A percentile compares a stretch with the other conserved stretches of the same genome.
phyloP scores from a whole-genome alignment of 345 rosid species.

The Firmiana major region DNA sequence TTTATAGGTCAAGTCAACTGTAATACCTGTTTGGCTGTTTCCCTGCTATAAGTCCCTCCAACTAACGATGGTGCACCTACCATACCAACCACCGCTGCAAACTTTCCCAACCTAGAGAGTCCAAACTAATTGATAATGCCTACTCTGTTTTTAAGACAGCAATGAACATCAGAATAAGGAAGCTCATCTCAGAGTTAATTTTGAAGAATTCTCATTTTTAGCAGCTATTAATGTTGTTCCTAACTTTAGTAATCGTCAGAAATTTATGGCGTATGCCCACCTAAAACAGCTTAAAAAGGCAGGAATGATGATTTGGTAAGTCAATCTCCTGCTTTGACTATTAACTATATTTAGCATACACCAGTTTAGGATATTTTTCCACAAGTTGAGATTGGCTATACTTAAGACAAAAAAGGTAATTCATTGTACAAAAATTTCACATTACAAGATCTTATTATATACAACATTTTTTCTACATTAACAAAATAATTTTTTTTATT shows the following conservation, averaged over 20 bases:
- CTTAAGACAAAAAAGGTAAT: too few species aligned
- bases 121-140: not conserved
- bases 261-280: not conserved
- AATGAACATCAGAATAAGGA: not conserved
- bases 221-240: too few species aligned
- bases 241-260: too few species aligned
- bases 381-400: too few species aligned
- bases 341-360: not conserved
- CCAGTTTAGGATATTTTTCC: not conserved
- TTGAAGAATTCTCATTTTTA: not conserved
- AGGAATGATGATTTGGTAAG: not conserved
- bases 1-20: too few species aligned
- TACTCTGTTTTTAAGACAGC: too few species aligned
- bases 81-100: not conserved
- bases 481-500: too few species aligned
- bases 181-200: not conserved
- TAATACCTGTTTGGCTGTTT: not conserved
- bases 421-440: too few species aligned
- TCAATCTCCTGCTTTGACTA: not conserved
- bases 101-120: not conserved
- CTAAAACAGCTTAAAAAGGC: not conserved
- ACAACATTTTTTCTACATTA: too few species aligned
- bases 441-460: too few species aligned
- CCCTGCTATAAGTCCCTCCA: not conserved
- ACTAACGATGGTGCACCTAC: not conserved